These are phyloP conservation scores for Phialophora verrucosa DNA, from an alignment of 2,329 filamentous ascomycete species.

Conservation along the genomic window DNA sequence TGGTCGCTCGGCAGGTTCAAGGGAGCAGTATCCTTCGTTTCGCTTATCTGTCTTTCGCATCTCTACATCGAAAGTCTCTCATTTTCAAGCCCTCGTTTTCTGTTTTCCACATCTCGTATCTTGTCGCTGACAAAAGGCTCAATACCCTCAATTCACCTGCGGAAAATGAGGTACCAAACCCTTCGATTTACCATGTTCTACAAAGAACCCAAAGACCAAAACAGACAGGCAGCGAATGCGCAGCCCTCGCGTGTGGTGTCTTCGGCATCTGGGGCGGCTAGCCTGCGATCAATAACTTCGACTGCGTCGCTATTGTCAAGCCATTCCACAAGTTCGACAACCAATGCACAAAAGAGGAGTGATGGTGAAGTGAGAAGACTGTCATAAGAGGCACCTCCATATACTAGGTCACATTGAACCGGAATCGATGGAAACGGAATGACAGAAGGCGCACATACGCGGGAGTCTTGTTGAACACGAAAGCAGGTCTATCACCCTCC, in stretches of 20 bases:
- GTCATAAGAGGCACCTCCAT: slow-evolving; percentile 6
- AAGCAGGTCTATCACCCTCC: neutral
- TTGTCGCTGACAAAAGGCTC: slow-evolving; percentile 5
- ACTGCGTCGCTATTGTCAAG: slow-evolving; percentile 35
- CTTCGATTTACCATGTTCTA: slow-evolving; percentile 40
- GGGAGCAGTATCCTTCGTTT: slow-evolving; percentile 5
- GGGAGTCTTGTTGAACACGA: neutral
- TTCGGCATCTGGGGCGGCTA: slow-evolving; percentile 31
- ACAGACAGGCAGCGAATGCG: slow-evolving; percentile 16
- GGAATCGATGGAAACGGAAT: neutral
- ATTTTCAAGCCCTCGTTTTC: slow-evolving; percentile 6
- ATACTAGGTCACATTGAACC: neutral
- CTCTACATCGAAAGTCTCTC: slow-evolving; percentile 10
- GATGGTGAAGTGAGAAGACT: slow-evolving; percentile 11
- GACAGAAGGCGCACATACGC: neutral
- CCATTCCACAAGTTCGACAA: slow-evolving; percentile 24
- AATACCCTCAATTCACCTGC: neutral
- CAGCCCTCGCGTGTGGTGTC: slow-evolving; percentile 17
- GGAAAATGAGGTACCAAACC: slow-evolving; percentile 40
- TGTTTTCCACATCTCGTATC: neutral
- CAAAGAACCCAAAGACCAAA: slow-evolving; percentile 36
- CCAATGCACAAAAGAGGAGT: slow-evolving; percentile 6
- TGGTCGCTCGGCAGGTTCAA: slow-evolving; percentile 4
- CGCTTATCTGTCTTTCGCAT: slow-evolving; percentile 5
- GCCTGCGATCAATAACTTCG: slow-evolving; percentile 34